Percentiles rank a stretch among this genome's conserved stretches.
These are phyloP conservation scores for Endotrypanum monterogeii DNA, from an alignment of 208 protist genomes.

Conservation along the genomic window DNA sequence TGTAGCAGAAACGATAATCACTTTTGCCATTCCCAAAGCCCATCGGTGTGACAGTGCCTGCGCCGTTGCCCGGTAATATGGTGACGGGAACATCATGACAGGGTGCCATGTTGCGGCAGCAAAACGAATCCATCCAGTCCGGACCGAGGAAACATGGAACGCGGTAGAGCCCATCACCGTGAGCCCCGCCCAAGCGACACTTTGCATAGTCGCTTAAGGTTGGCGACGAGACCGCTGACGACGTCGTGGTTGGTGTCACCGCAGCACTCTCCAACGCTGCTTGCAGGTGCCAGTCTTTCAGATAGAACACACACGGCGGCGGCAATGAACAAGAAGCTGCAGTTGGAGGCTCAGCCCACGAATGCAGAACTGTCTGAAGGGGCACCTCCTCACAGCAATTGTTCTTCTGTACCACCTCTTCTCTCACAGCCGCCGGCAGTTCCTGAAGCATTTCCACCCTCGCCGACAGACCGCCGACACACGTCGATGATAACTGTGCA, in stretches of 20 bases:
- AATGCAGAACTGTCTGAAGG: constrained; percentile 16
- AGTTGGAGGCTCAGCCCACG: constrained; percentile 8
- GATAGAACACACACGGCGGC: constrained; percentile 35
- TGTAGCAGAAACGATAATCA: constrained; percentile 89
- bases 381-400: constrained; percentile 13
- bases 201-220: neutral
- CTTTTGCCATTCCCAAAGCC: constrained; percentile 64
- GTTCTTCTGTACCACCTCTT: constrained; percentile 4
- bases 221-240: neutral
- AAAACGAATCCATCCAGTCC: constrained; percentile 85
- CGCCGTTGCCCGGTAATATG: neutral
- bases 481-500: neutral
- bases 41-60: neutral
- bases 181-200: constrained; percentile 7
- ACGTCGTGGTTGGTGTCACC: neutral
- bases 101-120: constrained; percentile 2
- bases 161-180: constrained; percentile 58
- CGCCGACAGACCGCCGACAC: neutral
- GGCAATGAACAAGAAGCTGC: neutral
- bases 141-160: constrained; percentile 71
- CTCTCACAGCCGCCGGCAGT: neutral
- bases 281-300: constrained; percentile 88
- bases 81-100: neutral
- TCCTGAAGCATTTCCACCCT: neutral
- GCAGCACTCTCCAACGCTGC: constrained; percentile 37